A percentile compares a stretch with the other conserved stretches of the same genome.
phyloP scores from a whole-genome alignment of 2,329 filamentous ascomycete species.

The Ascochyta viciae-villosae region DNA sequence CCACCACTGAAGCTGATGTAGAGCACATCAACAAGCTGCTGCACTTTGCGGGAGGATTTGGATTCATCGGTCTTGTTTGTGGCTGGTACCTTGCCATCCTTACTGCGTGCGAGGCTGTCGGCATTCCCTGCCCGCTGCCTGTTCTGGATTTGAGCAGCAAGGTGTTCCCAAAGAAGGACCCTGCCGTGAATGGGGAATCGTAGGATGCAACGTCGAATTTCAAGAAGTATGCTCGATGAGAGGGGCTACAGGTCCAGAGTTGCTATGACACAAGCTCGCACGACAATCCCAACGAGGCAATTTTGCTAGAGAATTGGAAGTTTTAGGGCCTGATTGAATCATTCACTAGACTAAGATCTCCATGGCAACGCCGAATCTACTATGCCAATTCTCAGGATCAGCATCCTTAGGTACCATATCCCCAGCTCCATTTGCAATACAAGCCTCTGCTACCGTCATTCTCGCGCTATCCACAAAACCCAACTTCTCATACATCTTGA shows the following conservation, averaged over 20 bases:
- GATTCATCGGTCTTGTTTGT: conserved; percentile 24
- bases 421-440: conserved; percentile 6
- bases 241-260: too few species aligned
- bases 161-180: conserved; percentile 22
- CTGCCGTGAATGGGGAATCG: neutral
- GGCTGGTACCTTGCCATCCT: conserved; percentile 30
- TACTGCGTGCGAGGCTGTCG: conserved; percentile 28
- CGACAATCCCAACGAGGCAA: too few species aligned
- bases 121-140: conserved; percentile 29
- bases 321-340: too few species aligned
- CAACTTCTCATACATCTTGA: conserved; percentile 10
- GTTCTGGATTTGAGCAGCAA: conserved; percentile 29
- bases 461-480: conserved; percentile 4
- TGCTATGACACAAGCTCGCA: too few species aligned
- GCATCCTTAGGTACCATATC: conserved; percentile 3
- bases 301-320: too few species aligned
- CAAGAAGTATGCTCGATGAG: too few species aligned
- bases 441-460: conserved; percentile 7
- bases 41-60: conserved; percentile 24
- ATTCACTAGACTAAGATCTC: conserved; percentile 1
- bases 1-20: conserved; percentile 22
- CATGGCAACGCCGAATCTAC: conserved; percentile 9
- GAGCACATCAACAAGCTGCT: conserved; percentile 23
- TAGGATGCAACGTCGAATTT: too few species aligned
- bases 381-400: conserved; percentile 8